These are phyloP conservation scores for Apiosordaria backusii DNA, from an alignment of 495 filamentous ascomycete species.

Conservation along the genomic window DNA sequence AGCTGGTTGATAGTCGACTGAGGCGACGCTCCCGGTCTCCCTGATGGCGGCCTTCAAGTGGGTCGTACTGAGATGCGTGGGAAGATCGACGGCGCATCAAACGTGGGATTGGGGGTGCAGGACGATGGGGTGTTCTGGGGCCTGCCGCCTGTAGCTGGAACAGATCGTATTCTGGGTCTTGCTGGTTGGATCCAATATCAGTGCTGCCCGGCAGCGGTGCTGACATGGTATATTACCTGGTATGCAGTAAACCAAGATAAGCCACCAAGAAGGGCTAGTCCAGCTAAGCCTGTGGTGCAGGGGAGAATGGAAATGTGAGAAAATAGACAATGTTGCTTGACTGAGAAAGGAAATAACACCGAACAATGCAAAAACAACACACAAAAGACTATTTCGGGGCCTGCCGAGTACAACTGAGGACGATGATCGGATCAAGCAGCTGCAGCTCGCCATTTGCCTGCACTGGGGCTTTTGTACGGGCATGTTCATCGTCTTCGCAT, in stretches of 20 bases:
- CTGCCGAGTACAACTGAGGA: background rate
- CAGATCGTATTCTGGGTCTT: conserved; percentile 1
- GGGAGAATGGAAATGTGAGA: background rate
- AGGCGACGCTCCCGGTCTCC: background rate
- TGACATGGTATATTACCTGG: conserved; percentile 17
- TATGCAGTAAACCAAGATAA: background rate
- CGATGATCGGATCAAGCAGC: background rate
- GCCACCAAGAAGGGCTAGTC: background rate
- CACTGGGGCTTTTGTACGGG: background rate
- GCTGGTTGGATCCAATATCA: background rate
- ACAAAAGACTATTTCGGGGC: background rate
- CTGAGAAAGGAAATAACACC: background rate
- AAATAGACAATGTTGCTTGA: background rate
- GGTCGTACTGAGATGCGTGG: background rate
- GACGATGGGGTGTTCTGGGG: background rate
- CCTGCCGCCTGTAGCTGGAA: background rate
- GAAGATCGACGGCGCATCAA: background rate
- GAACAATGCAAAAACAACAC: background rate
- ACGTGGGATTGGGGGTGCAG: background rate
- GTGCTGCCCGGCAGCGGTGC: conserved; percentile 5
- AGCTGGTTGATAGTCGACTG: background rate
- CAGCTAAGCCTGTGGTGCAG: background rate
- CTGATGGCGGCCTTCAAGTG: background rate
- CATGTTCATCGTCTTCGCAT: conserved; percentile 1
- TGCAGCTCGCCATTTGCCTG: background rate